Evolutionary conservation across 768 basidiomycete species (phyloP).

Genomic region (Leccinum longicurvipes): DNA sequence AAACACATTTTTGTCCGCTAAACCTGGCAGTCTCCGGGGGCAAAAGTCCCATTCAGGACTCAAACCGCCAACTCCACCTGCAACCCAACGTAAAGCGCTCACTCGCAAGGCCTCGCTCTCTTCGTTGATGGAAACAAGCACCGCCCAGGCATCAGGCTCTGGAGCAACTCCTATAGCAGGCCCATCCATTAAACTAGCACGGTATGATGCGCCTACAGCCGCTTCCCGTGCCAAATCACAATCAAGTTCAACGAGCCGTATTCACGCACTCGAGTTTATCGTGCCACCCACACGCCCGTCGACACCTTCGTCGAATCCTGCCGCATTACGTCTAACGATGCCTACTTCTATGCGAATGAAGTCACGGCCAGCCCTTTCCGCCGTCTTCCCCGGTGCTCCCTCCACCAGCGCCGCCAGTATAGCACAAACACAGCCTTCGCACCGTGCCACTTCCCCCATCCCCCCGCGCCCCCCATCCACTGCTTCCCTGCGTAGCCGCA

Average conservation of each 20-base stretch:
- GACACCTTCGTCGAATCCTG: slow-evolving; percentile 75
- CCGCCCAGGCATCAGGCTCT: slow-evolving; percentile 55
- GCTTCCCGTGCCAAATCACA: slow-evolving; percentile 76
- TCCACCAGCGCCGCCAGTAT: slow-evolving; percentile 24
- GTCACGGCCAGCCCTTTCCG: slow-evolving; percentile 69
- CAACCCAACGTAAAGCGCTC: slow-evolving; percentile 53
- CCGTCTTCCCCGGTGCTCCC: slow-evolving; percentile 59
- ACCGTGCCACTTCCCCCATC: slow-evolving; percentile 57
- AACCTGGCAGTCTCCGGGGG: slow-evolving; percentile 72
- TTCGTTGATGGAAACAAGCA: slow-evolving; percentile 61
- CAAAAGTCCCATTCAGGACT: slow-evolving; percentile 84
- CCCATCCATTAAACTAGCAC: slow-evolving; percentile 38
- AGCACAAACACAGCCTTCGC: slow-evolving; percentile 31
- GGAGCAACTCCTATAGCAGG: slow-evolving; percentile 35
- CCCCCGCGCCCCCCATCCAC: slow-evolving; percentile 60
- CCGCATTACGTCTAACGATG: slow-evolving; percentile 80
- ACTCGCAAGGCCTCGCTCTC: slow-evolving; percentile 78
- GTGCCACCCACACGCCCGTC: slow-evolving; percentile 76
- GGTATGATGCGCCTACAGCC: slow-evolving; percentile 78
- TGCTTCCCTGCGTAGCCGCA: slow-evolving; percentile 41
- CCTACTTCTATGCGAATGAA: slow-evolving; percentile 78
- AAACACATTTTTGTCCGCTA: slow-evolving; percentile 59
- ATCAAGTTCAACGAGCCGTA: slow-evolving; percentile 61
- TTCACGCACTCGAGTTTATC: slow-evolving; percentile 56
- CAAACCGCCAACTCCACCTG: slow-evolving; percentile 71